Percentiles rank a stretch among this genome's conserved stretches.
Evolutionary conservation across 768 basidiomycete genomes (phyloP).

Genomic region (Podaxis sp.): DNA sequence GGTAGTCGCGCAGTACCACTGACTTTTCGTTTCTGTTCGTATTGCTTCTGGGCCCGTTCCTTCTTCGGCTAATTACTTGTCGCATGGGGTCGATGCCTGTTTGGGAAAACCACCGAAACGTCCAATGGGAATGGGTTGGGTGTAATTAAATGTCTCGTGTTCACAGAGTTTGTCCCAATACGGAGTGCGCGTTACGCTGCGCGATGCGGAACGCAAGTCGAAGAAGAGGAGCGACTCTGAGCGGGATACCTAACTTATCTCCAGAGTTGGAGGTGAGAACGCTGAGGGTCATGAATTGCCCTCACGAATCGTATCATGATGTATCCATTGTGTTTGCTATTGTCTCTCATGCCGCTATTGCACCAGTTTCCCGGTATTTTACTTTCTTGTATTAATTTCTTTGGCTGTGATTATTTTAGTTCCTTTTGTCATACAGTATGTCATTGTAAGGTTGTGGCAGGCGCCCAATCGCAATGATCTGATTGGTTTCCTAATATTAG

Average conservation of each 20-base stretch:
- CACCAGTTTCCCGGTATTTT: not conserved
- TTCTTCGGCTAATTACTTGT: not conserved
- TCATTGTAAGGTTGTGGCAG: not conserved
- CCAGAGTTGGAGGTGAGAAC: not conserved
- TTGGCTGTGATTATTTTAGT: not conserved
- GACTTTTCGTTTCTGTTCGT: not conserved
- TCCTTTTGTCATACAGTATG: constrained; percentile 2
- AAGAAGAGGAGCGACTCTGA: constrained; percentile 28
- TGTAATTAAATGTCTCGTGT: not conserved
- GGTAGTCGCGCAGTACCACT: not conserved
- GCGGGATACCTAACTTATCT: not conserved
- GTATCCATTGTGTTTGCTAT: not conserved
- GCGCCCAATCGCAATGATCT: constrained; percentile 7
- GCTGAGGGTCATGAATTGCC: not conserved
- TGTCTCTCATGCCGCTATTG: not conserved
- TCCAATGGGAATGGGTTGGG: not conserved
- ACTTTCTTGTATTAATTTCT: not conserved
- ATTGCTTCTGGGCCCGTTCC: not conserved
- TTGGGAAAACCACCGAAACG: not conserved
- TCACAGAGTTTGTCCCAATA: constrained; percentile 35
- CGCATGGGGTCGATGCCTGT: not conserved
- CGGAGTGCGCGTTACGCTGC: constrained; percentile 40
- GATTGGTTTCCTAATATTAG: constrained; percentile 13
- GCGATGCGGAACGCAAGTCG: constrained; percentile 40
- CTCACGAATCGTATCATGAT: not conserved